Evolutionary conservation across 106 monocot species (phyloP), one percentile per base, ranked within the genome.

Genomic region (Ottelia alismoides): DNA sequence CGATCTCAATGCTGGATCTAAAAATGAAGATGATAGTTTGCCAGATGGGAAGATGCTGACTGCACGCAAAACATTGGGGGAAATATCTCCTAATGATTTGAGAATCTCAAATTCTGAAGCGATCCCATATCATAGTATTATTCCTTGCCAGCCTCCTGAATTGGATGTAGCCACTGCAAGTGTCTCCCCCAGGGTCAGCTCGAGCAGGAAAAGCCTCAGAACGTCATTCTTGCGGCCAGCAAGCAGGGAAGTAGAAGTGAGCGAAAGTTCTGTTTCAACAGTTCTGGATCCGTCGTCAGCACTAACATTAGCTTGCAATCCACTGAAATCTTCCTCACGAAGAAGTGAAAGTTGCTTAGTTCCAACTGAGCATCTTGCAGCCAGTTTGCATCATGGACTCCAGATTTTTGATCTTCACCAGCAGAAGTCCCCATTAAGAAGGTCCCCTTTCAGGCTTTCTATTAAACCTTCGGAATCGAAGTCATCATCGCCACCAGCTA

Each of bases 371-470:
- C 63, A 77, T 11, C 72, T 99, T 11, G 98, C 70, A 57, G 70
- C 72, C 45, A 90, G 90, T 64, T 73, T 99, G 18, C 72, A 69
- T 21, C 85, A 60, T 25, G 98, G 89, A 60, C 90, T 90, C 64
- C 72, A 85, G 58, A 67, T 88, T 49, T 74, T 98, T 59, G 64
- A 75, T 51, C 62, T 49, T 57, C 69, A 75, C 21, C 76, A 70
- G 43, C 69, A 65, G 28, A 75, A 40, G 35, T 60, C 68, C 21
- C 51, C 71, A 57, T 30, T 72, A 31, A 77, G 85, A 44, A 73
- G 70, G 60, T 76, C 85, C 24, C 74, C 63, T 52, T 70, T 90
- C 51, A 74, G 72, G 40, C 76, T 83, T 57, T 63, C 76, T 59
- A 58, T 78, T 30, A 80, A 65, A 61, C 69, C 70, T 16, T 40